Evolutionary conservation across 805 yeast genomes (phyloP).

Genomic region (Saccharomycopsis fibuligera): DNA sequence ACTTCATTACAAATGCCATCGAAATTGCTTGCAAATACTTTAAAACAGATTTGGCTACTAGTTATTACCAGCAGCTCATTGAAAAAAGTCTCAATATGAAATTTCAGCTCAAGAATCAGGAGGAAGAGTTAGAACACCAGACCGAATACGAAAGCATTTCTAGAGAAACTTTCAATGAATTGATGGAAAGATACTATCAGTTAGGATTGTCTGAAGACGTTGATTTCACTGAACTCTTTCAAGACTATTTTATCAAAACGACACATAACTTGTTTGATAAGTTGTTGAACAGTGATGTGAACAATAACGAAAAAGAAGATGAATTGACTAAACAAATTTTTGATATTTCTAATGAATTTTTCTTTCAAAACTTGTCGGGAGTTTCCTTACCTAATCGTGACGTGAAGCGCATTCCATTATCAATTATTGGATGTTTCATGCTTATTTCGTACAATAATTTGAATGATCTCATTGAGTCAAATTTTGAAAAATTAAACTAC

Average conservation of each 20-base stretch:
- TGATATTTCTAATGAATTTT: constrained; percentile 33
- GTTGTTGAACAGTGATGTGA: constrained; percentile 24
- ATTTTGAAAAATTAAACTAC: background rate
- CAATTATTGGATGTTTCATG: constrained; percentile 11
- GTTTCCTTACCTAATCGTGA: background rate
- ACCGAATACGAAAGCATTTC: background rate
- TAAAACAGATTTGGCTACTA: constrained; percentile 28
- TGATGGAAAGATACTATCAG: constrained; percentile 36
- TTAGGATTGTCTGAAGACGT: constrained; percentile 64
- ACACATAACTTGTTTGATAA: constrained; percentile 38
- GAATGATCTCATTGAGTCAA: background rate
- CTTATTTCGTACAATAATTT: background rate
- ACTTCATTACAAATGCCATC: constrained; percentile 50
- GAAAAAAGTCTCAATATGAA: constrained; percentile 19
- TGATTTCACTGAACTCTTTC: constrained; percentile 40
- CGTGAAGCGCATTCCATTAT: constrained; percentile 4
- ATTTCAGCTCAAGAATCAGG: constrained; percentile 1
- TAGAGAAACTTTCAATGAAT: constrained; percentile 25
- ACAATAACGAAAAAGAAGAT: constrained; percentile 21
- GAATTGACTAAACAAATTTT: constrained; percentile 32
- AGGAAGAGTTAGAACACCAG: too few species aligned
- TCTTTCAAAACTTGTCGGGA: constrained; percentile 3
- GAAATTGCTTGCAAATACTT: constrained; percentile 32
- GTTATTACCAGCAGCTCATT: constrained; percentile 25
- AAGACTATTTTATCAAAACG: constrained; percentile 29